Percentiles rank a stretch among this genome's conserved stretches.
phyloP scores from a whole-genome alignment of 768 basidiomycete species.

The Collybiopsis luxurians region DNA sequence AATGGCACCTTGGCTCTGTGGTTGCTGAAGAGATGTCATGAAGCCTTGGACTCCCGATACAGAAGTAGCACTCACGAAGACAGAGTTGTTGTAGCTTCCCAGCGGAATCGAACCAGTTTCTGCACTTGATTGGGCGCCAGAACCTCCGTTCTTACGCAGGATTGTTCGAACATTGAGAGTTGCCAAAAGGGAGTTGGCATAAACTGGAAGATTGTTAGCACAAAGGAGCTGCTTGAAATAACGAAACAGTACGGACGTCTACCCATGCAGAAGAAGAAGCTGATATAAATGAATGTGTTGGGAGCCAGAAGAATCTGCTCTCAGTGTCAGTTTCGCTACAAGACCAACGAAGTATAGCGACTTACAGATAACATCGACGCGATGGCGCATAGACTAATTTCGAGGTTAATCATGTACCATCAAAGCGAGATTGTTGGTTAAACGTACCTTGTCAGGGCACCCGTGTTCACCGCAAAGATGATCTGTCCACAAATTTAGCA shows the following conservation, averaged over 20 bases:
- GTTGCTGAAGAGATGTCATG: background rate
- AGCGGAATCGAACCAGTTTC: conserved; percentile 2
- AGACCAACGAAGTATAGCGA: background rate
- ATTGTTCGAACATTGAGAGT: conserved; percentile 27
- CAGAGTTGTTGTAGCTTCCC: background rate
- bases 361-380: conserved; percentile 50
- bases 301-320: conserved; percentile 45
- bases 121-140: background rate
- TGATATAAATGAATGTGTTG: conserved; percentile 51
- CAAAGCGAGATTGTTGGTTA: background rate
- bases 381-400: conserved; percentile 31
- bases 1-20: conserved; percentile 3
- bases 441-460: conserved; percentile 33
- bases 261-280: conserved; percentile 60
- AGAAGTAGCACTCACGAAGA: background rate
- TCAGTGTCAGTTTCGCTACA: conserved; percentile 3
- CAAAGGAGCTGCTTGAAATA: conserved; percentile 17
- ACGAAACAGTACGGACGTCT: conserved; percentile 43
- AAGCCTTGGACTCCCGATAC: background rate
- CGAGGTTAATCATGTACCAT: background rate
- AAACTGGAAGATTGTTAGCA: conserved; percentile 19
- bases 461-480: conserved; percentile 43
- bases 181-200: conserved; percentile 27
- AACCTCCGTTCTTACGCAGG: conserved; percentile 9
- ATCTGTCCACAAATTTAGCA: conserved; percentile 25